Percentiles rank a stretch among this genome's conserved stretches.
phyloP scores from a whole-genome alignment of 2,329 filamentous ascomycete species.

The Ceratocystis variospora region DNA sequence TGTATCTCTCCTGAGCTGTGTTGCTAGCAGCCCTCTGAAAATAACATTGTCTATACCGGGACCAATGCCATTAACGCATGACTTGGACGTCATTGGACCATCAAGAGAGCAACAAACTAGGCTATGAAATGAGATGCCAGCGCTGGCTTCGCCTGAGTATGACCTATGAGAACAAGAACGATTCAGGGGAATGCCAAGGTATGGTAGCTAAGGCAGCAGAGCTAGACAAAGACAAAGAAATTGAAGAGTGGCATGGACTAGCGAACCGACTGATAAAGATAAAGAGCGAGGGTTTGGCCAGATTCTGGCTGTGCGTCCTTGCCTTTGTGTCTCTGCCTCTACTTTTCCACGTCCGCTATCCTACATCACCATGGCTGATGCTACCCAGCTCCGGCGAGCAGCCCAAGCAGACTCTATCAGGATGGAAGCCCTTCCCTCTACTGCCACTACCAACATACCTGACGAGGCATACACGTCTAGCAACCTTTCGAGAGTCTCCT shows the following conservation, averaged over 20 bases:
- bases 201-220: too few relatives aligned
- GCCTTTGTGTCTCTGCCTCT: background rate
- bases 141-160: too few relatives aligned
- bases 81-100: too few relatives aligned
- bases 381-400: background rate
- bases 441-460: background rate
- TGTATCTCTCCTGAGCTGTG: too few relatives aligned
- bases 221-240: background rate
- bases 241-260: background rate
- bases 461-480: background rate
- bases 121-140: too few relatives aligned
- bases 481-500: background rate
- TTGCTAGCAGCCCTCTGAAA: too few relatives aligned
- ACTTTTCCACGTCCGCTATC: background rate
- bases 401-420: background rate
- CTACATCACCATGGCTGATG: background rate
- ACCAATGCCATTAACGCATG: too few relatives aligned
- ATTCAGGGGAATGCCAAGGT: too few relatives aligned
- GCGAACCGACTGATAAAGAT: background rate
- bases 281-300: background rate
- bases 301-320: background rate
- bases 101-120: too few relatives aligned
- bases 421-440: background rate
- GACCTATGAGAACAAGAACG: too few relatives aligned
- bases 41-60: too few relatives aligned